Conservation (phyloP, 352 stramenopile species). For the Globisporangium orthogonon region DNA sequence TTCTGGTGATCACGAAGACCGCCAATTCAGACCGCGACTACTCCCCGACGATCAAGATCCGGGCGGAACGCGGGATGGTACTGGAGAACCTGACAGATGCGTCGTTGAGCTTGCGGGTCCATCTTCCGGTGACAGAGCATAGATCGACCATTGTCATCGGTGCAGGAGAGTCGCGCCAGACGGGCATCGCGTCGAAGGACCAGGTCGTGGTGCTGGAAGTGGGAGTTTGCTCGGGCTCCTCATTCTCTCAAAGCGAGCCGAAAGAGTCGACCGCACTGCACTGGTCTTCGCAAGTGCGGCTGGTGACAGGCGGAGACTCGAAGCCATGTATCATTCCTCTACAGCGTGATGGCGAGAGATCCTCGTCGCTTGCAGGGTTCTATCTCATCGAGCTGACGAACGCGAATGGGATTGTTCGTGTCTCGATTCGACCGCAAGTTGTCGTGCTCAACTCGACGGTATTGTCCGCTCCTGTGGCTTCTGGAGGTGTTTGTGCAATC, state of each 20-base stretch:
- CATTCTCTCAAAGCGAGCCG: too few species aligned
- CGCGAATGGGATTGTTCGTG: conserved; percentile 19
- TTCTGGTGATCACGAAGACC: conserved; percentile 14
- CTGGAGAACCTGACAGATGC: conserved; percentile 12
- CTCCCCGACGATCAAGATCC: conserved; percentile 26
- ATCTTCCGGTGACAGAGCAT: conserved; percentile 4
- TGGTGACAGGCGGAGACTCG: conserved; percentile 10
- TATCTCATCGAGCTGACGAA: conserved; percentile 36
- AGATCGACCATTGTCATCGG: conserved; percentile 1
- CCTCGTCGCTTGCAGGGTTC: conserved; percentile 12
- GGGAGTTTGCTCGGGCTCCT: neutral
- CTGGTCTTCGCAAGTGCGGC: conserved; percentile 14
- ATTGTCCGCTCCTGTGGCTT: neutral
- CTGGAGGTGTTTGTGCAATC: neutral
- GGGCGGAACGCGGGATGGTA: conserved; percentile 13
- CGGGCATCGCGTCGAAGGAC: conserved; percentile 9
- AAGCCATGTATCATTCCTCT: conserved; percentile 15
- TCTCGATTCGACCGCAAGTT: conserved; percentile 39
- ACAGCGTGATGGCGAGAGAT: neutral
- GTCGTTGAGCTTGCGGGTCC: conserved; percentile 5
- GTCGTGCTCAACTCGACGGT: conserved; percentile 62
- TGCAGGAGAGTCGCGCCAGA: conserved; percentile 5
- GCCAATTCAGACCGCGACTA: conserved; percentile 2
- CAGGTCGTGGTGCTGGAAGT: conserved; percentile 11
- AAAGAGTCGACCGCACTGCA: conserved; percentile 4